Base-by-base conservation (phyloP, 208 protist genomes). In the Acanthamoeba quina region DNA sequence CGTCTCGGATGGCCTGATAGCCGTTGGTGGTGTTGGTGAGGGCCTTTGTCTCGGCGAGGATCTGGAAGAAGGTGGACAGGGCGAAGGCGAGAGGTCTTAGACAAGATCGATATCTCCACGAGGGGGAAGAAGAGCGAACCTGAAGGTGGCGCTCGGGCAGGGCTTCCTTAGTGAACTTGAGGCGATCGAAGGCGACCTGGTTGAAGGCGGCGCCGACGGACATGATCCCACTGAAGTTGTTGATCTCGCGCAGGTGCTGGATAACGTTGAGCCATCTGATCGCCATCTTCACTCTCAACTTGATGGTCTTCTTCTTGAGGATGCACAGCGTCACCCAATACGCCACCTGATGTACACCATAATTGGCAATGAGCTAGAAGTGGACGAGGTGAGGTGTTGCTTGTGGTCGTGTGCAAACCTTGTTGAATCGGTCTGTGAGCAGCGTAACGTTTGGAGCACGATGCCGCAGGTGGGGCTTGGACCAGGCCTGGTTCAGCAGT, bases 151-250 rank as follows among this genome's bases (percentile, higher is more conserved):
- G 47, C 9, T 89, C 88, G 15, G 88, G 29, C 31, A 96, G 34
- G 13, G 52, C 94, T 56, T 85, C 56, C 21, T 34, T 47, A 3
- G 82, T 94, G 54, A 56, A 34, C 29, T 60, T 94, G 7, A 96
- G 90, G 7, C 95, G 68, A 24, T 94, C 13, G n/a, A 96, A 26
- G 1, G 95, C 70, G 5, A 37, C 31, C 9, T 41, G 21, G 31
- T 91, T 80, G 54, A 96, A 82, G 44, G 49, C 95, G 19, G 90
- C 37, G 21, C 96, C 29, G n/a, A 96, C 52, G 5, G 47, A 34
- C 91, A 95, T 56, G 5, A 96, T 41, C 7, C 44, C n/a, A 41
- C 56, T 94, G 34, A 96, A 96, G 72, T 96, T 96, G 52, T 94
- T 95, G 74, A 96, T 82, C 17, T 26, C 68, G 9, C 34, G 64